Conservation (phyloP, 495 filamentous ascomycete species). For the Recurvomyces mirabilis region DNA sequence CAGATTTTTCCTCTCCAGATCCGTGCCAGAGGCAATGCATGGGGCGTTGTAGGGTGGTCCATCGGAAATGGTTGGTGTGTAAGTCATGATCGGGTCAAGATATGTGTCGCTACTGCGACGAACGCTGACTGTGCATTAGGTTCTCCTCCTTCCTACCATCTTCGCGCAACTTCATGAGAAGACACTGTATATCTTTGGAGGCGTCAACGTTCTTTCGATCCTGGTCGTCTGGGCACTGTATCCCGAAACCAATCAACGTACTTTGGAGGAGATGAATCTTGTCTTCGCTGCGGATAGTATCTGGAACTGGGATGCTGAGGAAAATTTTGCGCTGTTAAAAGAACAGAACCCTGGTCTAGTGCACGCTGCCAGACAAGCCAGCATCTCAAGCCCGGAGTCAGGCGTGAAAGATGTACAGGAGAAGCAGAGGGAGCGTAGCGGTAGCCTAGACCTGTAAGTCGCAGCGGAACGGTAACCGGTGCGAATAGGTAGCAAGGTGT, state of each 20-base stretch:
- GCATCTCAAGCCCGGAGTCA: too few species aligned
- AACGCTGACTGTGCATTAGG: constrained; percentile 9
- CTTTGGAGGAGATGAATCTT: constrained; percentile 36
- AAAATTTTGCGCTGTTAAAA: constrained; percentile 18
- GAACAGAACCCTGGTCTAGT: constrained; percentile 11
- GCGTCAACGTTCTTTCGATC: constrained; percentile 23
- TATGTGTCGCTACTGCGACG: too few species aligned
- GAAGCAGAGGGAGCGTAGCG: too few species aligned
- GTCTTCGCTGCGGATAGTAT: constrained; percentile 29
- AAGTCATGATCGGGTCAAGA: constrained; percentile 4
- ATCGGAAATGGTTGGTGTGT: constrained; percentile 33
- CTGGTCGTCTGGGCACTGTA: constrained; percentile 33
- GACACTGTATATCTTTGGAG: constrained; percentile 34
- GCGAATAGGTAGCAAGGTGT: too few species aligned
- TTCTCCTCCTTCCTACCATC: constrained; percentile 28
- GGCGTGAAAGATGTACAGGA: too few species aligned
- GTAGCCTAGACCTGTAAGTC: too few species aligned
- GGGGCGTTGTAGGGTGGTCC: constrained; percentile 62
- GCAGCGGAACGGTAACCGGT: too few species aligned
- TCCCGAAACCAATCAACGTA: constrained; percentile 35
- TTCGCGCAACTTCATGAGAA: constrained; percentile 27
- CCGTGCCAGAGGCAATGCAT: constrained; percentile 60
- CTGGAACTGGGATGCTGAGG: constrained; percentile 28
- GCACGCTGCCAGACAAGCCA: constrained; percentile 1
- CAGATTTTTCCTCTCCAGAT: constrained; percentile 60